A percentile compares a stretch with the other conserved stretches of the same genome.
Evolutionary conservation across 2,329 filamentous ascomycete genomes (phyloP).

Genomic region (Arthroderma sp.): DNA sequence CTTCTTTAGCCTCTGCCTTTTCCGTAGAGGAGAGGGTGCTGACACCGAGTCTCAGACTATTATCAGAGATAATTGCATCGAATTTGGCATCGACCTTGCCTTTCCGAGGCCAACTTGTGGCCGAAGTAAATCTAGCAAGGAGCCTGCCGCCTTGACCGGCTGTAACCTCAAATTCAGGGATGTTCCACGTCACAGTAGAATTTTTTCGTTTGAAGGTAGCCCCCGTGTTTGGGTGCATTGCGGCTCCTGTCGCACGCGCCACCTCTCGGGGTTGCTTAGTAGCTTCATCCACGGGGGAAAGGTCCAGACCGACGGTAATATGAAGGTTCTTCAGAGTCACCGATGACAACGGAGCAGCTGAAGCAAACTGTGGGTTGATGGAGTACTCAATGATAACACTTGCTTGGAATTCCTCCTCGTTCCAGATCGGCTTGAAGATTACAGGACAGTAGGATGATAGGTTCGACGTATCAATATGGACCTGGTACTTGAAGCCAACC

Average conservation of each 20-base stretch:
- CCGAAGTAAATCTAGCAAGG: slow-evolving; percentile 67
- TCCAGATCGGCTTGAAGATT: slow-evolving; percentile 64
- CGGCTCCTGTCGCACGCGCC: slow-evolving; percentile 28
- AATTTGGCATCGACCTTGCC: slow-evolving; percentile 74
- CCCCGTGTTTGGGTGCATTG: slow-evolving; percentile 34
- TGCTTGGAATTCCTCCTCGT: slow-evolving; percentile 70
- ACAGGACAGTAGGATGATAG: slow-evolving; percentile 54
- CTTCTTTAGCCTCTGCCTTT: slow-evolving; percentile 18
- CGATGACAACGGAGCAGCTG: slow-evolving; percentile 28
- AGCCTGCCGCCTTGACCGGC: slow-evolving; percentile 52
- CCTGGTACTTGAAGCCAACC: slow-evolving; percentile 83
- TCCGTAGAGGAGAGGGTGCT: slow-evolving; percentile 17
- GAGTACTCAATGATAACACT: slow-evolving; percentile 74
- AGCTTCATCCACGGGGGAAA: slow-evolving; percentile 23
- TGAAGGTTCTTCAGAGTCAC: slow-evolving; percentile 64
- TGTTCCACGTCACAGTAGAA: slow-evolving; percentile 33
- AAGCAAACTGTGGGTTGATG: slow-evolving; percentile 57
- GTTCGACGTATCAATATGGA: slow-evolving; percentile 54
- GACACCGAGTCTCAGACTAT: slow-evolving; percentile 54
- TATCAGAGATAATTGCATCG: slow-evolving; percentile 48
- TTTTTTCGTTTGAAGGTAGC: slow-evolving; percentile 34
- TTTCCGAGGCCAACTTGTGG: slow-evolving; percentile 54
- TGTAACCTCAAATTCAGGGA: slow-evolving; percentile 41
- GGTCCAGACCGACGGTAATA: slow-evolving; percentile 42
- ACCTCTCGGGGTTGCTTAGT: slow-evolving; percentile 36